phyloP scores from a whole-genome alignment of 768 basidiomycete genomes.

The Holtermannia corniformis region DNA sequence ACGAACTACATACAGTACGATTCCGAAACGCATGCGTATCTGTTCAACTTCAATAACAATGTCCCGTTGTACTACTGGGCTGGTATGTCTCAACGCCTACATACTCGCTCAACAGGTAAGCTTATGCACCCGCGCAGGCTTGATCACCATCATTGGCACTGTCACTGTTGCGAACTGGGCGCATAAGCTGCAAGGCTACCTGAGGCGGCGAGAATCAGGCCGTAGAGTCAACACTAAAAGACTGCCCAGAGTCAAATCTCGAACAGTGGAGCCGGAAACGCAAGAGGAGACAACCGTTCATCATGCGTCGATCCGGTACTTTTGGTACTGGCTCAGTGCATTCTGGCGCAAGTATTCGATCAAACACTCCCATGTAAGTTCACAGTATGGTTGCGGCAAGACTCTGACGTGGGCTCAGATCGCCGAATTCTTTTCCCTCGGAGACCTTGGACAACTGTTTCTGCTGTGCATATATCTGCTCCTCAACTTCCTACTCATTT shows the following conservation, averaged over 20 bases:
- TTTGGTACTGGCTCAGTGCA: constrained; percentile 8
- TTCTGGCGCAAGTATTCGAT: constrained; percentile 15
- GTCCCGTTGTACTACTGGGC: constrained; percentile 8
- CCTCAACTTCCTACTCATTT: constrained; percentile 11
- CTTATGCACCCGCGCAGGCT: background rate
- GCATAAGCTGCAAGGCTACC: constrained; percentile 3
- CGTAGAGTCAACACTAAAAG: constrained; percentile 1
- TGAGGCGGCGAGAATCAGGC: constrained; percentile 6
- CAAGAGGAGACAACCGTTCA: background rate
- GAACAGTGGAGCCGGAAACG: background rate
- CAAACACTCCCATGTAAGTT: constrained; percentile 3
- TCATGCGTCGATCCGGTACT: background rate
- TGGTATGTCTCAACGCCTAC: background rate
- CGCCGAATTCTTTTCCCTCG: constrained; percentile 9
- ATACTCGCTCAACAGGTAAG: too few relatives aligned
- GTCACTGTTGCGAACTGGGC: constrained; percentile 4
- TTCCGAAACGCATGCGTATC: constrained; percentile 5
- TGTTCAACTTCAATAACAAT: constrained; percentile 7
- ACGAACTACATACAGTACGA: too few relatives aligned
- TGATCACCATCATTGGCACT: constrained; percentile 5
- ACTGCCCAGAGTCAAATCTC: constrained; percentile 5
- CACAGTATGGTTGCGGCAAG: background rate
- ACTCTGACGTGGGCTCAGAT: background rate
- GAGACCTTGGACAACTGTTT: constrained; percentile 10
- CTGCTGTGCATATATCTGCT: constrained; percentile 9